phyloP scores from a whole-genome alignment of 1,284 basidiomycete species.

The Caloboletus firmus region DNA sequence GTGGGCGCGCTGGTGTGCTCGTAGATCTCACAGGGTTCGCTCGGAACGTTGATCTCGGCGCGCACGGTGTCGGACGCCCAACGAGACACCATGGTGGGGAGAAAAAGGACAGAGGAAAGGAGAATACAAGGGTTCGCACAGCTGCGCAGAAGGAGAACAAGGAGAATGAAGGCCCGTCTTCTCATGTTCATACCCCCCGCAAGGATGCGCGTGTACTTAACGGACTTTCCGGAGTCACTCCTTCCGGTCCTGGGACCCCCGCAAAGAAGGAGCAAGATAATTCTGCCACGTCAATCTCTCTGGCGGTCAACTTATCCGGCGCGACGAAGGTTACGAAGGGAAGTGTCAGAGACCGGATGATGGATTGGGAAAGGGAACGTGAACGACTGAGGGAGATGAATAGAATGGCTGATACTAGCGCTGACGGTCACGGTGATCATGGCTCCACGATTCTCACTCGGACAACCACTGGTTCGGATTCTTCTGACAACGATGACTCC shows the following conservation, averaged over 20 bases:
- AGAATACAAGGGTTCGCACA: slow-evolving; percentile 13
- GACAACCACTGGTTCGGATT: slow-evolving; percentile 17
- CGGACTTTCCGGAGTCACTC: not conserved
- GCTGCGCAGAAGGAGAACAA: slow-evolving; percentile 26
- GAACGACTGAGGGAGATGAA: slow-evolving; percentile 35
- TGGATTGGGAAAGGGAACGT: slow-evolving; percentile 40
- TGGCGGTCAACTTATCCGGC: slow-evolving; percentile 22
- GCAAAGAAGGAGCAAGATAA: slow-evolving; percentile 9
- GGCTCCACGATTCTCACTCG: slow-evolving; percentile 30
- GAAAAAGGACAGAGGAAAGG: slow-evolving; percentile 20
- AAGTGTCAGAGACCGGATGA: slow-evolving; percentile 38
- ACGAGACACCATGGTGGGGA: slow-evolving; percentile 15
- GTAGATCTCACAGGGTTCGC: slow-evolving; percentile 34
- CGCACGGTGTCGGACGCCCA: slow-evolving; percentile 28
- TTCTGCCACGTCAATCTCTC: slow-evolving; percentile 5
- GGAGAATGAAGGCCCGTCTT: slow-evolving; percentile 20
- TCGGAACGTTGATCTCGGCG: slow-evolving; percentile 35
- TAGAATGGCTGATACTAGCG: slow-evolving; percentile 25
- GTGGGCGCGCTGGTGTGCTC: slow-evolving; percentile 28
- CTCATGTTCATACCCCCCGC: slow-evolving; percentile 2
- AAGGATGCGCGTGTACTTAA: slow-evolving; percentile 7
- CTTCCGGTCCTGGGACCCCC: slow-evolving; percentile 9
- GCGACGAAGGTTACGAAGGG: slow-evolving; percentile 33
- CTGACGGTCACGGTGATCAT: slow-evolving; percentile 20
- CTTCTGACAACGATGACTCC: slow-evolving; percentile 27